Evolutionary conservation across 2,329 filamentous ascomycete genomes (phyloP), one percentile per base, ranked within the genome.

Genomic region (Gaeumannomyces tritici): DNA sequence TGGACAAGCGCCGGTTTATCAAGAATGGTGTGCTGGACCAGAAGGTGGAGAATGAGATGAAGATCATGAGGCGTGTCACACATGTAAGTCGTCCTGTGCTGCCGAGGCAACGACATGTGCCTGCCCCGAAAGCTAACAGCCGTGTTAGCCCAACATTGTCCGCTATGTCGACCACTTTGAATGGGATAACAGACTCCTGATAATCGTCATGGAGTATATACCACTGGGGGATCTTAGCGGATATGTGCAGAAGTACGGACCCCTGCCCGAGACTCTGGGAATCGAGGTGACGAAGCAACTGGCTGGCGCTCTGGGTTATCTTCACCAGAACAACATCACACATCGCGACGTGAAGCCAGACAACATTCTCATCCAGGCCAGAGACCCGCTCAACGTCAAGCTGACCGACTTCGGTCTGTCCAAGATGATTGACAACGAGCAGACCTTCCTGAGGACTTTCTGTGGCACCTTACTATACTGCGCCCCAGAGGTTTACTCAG

Each of bases 331-430:
- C 69, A 91, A 89, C 70, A 97, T 99, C 68, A 98, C 93, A 0
- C 95, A 99, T 75, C 89, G 95, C n/a, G 95, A 99, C 73, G 92
- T 99, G 71, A 99, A 99, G 72, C 95, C 95, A 0, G 95, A 99
- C 78, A 99, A 99, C 70, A 97, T 99, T 64, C 80, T 99, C 55
- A 90, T 98, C 67, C 81, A 87, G 13, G 88, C 86, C 0, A 73
- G 85, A 12, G 79, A 88, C 7, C 92, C 93, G 0, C 84, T 96
- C 59, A 80, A 84, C 18, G 89, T 98, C 68, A 98, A 99, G 74
- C 80, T 99, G 18, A 96, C 95, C 0, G 95, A 99, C 72, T 99
- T 99, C 77, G 95, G 95, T 3, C 77, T 99, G 5, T 98, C 95
- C 2, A 99, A 99, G 73, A 93, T 96, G 73, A 88, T 96, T 57